These are phyloP conservation scores for Asterophora lycoperdoides DNA, from an alignment of 768 basidiomycete species.

Conservation along the genomic window DNA sequence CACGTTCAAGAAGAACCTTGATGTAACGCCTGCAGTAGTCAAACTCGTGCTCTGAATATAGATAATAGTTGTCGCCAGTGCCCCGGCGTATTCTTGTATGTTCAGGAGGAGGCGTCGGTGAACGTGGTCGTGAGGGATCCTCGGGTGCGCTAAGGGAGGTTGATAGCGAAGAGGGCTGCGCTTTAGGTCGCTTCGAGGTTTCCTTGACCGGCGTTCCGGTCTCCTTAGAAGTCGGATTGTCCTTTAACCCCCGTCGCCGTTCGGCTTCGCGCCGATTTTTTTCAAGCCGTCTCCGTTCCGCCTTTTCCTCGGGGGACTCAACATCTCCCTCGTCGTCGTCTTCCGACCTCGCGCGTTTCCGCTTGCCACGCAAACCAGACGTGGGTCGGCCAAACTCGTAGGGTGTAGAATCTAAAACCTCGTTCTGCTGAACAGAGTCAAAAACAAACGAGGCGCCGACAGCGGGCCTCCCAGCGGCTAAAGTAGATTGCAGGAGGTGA, in stretches of 20 bases:
- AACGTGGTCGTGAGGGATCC: constrained; percentile 17
- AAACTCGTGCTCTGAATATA: constrained; percentile 48
- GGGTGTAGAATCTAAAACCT: constrained; percentile 38
- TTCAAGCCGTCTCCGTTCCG: constrained; percentile 10
- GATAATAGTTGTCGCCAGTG: constrained; percentile 26
- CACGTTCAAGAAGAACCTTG: constrained; percentile 41
- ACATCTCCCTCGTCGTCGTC: neutral
- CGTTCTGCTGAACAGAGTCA: constrained; percentile 44
- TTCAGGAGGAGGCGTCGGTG: constrained; percentile 46
- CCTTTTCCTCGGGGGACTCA: neutral
- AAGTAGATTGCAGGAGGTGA: constrained; percentile 35
- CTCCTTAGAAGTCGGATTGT: neutral
- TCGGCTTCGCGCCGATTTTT: constrained; percentile 13
- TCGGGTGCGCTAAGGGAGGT: neutral
- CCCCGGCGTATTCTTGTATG: constrained; percentile 26
- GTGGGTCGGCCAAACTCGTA: constrained; percentile 38
- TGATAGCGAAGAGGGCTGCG: neutral
- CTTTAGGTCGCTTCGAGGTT: neutral
- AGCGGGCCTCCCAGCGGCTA: constrained; percentile 37
- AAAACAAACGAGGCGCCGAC: constrained; percentile 50
- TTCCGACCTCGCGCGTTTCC: constrained; percentile 17
- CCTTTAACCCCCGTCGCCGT: constrained; percentile 12
- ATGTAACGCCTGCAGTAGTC: constrained; percentile 45
- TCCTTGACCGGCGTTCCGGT: neutral
- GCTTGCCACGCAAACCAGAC: constrained; percentile 12